Evolutionary conservation across 805 yeast genomes (phyloP).

Genomic region (Saturnispora diversa): DNA sequence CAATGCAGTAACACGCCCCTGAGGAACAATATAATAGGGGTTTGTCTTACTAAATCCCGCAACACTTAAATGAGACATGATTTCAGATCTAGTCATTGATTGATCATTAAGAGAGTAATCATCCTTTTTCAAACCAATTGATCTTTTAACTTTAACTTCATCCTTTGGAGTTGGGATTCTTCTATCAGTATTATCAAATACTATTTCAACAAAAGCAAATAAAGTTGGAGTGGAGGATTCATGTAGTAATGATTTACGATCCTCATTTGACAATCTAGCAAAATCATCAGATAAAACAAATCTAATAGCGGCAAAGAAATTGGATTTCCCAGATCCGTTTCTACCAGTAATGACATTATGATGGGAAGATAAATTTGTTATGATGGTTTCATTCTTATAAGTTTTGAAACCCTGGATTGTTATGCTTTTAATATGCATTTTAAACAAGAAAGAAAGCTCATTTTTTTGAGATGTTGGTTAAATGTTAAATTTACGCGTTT

Average conservation of each 20-base stretch:
- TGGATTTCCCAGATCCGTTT: constrained; percentile 95
- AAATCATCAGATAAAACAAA: constrained; percentile 89
- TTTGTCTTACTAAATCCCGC: constrained; percentile 89
- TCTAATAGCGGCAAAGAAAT: constrained; percentile 89
- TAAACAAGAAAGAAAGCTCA: not conserved
- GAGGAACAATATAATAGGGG: constrained; percentile 95
- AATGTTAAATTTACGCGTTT: constrained; percentile 7
- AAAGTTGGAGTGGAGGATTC: constrained; percentile 86
- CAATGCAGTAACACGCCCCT: constrained; percentile 80
- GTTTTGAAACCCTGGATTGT: constrained; percentile 90
- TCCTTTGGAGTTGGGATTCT: constrained; percentile 63
- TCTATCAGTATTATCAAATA: constrained; percentile 72
- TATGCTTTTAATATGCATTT: constrained; percentile 32
- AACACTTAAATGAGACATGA: constrained; percentile 74
- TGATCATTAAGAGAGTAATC: constrained; percentile 80
- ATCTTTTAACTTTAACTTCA: constrained; percentile 72
- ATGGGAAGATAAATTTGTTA: constrained; percentile 69
- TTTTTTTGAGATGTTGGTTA: not conserved
- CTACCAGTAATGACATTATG: constrained; percentile 86
- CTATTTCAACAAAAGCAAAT: constrained; percentile 88
- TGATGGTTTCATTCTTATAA: constrained; percentile 71
- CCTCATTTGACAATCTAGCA: constrained; percentile 75
- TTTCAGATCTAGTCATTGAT: constrained; percentile 70
- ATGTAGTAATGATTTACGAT: constrained; percentile 77
- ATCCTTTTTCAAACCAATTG: constrained; percentile 89